Percentiles rank a stretch among this genome's conserved stretches.
These are phyloP conservation scores for Gryganskiella cystojenkinii DNA, from an alignment of 192 early-diverging fungal genomes.

Conservation along the genomic window DNA sequence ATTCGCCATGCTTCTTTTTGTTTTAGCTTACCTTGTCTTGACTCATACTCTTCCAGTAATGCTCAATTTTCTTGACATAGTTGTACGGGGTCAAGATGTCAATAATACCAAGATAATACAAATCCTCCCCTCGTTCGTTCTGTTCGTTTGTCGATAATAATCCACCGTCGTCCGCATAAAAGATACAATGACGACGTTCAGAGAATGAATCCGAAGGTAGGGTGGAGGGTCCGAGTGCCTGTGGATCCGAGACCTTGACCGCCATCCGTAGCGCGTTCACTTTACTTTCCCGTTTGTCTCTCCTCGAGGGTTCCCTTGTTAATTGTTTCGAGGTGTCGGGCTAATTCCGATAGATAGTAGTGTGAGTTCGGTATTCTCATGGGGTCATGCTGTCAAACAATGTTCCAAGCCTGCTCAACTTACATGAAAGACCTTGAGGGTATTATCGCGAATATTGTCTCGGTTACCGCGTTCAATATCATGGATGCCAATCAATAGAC, in stretches of 20 bases:
- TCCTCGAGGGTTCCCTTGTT: slow-evolving; percentile 54
- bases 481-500: slow-evolving; percentile 93
- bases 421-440: slow-evolving; percentile 82
- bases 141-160: slow-evolving; percentile 79
- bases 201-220: slow-evolving; percentile 66
- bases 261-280: slow-evolving; percentile 65
- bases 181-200: slow-evolving; percentile 80
- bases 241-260: slow-evolving; percentile 66
- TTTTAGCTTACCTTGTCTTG: slow-evolving; percentile 71
- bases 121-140: slow-evolving; percentile 72
- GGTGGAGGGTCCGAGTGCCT: slow-evolving; percentile 65
- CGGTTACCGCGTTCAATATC: slow-evolving; percentile 86
- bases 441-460: slow-evolving; percentile 92
- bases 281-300: slow-evolving; percentile 65
- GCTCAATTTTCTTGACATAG: slow-evolving; percentile 87
- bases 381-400: too few relatives aligned
- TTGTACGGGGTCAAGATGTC: slow-evolving; percentile 98
- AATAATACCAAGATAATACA: slow-evolving; percentile 98
- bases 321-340: slow-evolving; percentile 58
- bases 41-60: slow-evolving; percentile 86
- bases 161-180: slow-evolving; percentile 94
- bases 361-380: too few relatives aligned
- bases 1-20: too few relatives aligned
- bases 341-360: slow-evolving; percentile 16
- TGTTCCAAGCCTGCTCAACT: too few relatives aligned